Base-by-base conservation (phyloP, 2,329 filamentous ascomycete species). In the Epichloe sylvatica region DNA sequence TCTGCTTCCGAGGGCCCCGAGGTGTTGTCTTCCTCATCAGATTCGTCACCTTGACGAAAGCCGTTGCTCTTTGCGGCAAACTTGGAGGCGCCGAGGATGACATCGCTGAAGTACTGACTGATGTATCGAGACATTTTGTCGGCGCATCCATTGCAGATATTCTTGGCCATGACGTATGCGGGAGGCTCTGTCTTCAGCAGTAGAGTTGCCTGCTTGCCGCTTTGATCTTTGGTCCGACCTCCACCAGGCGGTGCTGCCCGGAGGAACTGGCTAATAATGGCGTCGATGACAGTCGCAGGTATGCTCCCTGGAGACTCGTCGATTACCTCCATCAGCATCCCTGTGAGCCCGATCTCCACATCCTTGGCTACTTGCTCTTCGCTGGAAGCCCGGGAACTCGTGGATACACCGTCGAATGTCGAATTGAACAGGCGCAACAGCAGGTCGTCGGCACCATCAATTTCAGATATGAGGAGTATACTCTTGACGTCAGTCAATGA, bases 111-210 rank as follows among this genome's bases (percentile, higher is more conserved):
- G 65, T 97, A 98, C 61, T 94, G 89, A 56, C 88, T 91, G 50
- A 97, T 84, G 57, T 94, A 88, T 53, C 89, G 84, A 1, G 88
- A 84, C 91, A 98, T 96, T 67, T 94, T 94, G 57, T 96, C 91
- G 1, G 86, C 81, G 57, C 83, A 94, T 17, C 78, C 78, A 59
- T 89, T 92, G 70, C 92, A 98, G 42, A 98, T 83, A 2, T 86
- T 86, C 67, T 94, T 94, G 21, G 92, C 91, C 85, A 97, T 94
- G 62, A 92, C 84, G 69, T 98, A 98, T 1, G 92, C 90, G 15
- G 89, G 81, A 1, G 92, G 91, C 50, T 94, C 84, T 54, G 92
- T 85, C 61, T 94, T 94, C 48, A 87, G 72, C n/a, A 87, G 72
- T 17, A 95, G 74, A 0, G 86, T 95, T 1, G 83, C 86, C 62